A percentile compares a stretch with the other conserved stretches of the same genome.
Conservation (phyloP, 768 basidiomycete species). For the Epithele typhae region DNA sequence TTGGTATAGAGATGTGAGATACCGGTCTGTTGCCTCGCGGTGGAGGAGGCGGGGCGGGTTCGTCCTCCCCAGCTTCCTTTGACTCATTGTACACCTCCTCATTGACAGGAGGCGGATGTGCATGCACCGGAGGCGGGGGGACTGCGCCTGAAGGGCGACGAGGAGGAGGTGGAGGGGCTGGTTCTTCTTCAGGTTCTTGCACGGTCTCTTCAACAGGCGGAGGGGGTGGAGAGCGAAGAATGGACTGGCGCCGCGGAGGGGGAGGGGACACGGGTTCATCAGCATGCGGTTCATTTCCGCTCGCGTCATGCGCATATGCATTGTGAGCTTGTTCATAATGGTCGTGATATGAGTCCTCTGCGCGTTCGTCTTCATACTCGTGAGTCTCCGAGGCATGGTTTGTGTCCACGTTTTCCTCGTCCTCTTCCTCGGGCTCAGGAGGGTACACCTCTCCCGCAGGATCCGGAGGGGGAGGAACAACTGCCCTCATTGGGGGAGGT, state of each 20-base stretch:
- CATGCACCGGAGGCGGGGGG: neutral
- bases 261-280: no score
- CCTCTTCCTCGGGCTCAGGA: conserved; percentile 5
- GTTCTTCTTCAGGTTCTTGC: neutral
- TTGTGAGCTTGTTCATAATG: neutral
- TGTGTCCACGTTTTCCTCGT: conserved; percentile 1
- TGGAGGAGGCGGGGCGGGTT: conserved; percentile 6
- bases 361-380: conserved; percentile 1
- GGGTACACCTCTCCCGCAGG: conserved; percentile 1
- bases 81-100: no score
- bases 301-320: neutral
- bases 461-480: conserved; percentile 2
- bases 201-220: neutral
- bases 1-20: no score
- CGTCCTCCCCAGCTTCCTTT: neutral
- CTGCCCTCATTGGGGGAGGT: conserved; percentile 14
- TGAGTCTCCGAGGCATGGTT: neutral
- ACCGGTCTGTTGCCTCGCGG: conserved; percentile 7
- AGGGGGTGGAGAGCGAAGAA: neutral
- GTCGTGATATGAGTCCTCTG: conserved; percentile 1
- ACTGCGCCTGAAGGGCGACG: neutral
- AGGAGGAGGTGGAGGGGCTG: neutral
- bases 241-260: no score
- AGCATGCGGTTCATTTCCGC: no score
- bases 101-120: neutral